Conservation (phyloP, 164 flowering plant genomes). For the Macadamia tetraphylla region DNA sequence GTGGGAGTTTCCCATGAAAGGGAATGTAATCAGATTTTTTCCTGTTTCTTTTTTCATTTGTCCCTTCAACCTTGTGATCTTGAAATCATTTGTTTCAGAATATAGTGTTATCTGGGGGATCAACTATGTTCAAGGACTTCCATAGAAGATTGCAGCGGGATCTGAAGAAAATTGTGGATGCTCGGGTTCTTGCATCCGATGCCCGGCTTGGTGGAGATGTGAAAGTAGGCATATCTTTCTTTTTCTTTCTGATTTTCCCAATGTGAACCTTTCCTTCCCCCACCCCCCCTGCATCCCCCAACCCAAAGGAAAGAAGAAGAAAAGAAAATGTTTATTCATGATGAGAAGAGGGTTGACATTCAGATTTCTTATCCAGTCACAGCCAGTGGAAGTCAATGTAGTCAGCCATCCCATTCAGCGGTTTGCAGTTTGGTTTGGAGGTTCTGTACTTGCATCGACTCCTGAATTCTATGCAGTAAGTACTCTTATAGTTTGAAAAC, state of each 20-base stretch:
- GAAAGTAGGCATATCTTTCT: conserved; percentile 44
- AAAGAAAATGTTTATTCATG: not conserved
- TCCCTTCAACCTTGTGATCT: conserved; percentile 3
- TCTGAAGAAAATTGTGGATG: conserved; percentile 93
- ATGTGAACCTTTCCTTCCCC: too few species aligned
- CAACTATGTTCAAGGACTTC: conserved; percentile 99
- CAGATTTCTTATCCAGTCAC: conserved; percentile 44
- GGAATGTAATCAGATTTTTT: conserved; percentile 7
- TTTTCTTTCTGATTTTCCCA: too few species aligned
- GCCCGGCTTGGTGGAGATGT: conserved; percentile 70
- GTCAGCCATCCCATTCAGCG: conserved; percentile 98
- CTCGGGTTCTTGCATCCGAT: conserved; percentile 67
- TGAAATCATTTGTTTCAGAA: conserved; percentile 44
- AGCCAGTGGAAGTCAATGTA: conserved; percentile 96
- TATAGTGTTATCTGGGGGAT: conserved; percentile 95
- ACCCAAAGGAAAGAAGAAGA: not conserved
- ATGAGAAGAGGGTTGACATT: not conserved
- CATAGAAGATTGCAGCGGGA: conserved; percentile 88
- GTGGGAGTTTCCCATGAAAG: not conserved
- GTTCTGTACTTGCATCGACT: conserved; percentile 98
- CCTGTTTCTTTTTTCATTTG: not conserved
- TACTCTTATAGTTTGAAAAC: conserved; percentile 4
- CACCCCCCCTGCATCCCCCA: too few species aligned
- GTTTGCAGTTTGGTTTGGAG: conserved; percentile 99
- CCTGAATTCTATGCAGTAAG: conserved; percentile 85